A percentile compares a stretch with the other conserved stretches of the same genome.
phyloP scores from a whole-genome alignment of 108 stramenopile genomes.

The Nitzschia inconspicua region DNA sequence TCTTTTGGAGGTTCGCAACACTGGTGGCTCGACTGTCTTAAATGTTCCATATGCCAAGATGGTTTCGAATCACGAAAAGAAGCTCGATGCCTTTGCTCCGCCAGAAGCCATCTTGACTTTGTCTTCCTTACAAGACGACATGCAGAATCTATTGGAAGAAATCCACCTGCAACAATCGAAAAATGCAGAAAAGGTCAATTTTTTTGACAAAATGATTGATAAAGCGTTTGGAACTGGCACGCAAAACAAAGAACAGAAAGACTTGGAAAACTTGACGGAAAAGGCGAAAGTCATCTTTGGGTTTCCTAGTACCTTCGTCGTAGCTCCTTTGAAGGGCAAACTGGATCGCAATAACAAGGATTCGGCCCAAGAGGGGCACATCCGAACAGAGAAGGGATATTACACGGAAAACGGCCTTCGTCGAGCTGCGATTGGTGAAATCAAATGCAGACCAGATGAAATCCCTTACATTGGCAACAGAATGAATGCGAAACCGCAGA shows the following conservation, averaged over 20 bases:
- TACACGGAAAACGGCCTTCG: conserved; percentile 59
- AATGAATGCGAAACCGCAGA: conserved; percentile 46
- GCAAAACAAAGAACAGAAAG: conserved; percentile 46
- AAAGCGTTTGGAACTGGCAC: conserved; percentile 50
- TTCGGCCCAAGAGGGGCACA: not conserved
- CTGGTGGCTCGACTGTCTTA: not conserved
- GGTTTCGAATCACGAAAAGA: conserved; percentile 47
- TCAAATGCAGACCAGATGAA: conserved; percentile 61
- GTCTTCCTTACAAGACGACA: conserved; percentile 57
- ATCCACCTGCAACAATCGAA: conserved; percentile 74
- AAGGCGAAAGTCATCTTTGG: conserved; percentile 60
- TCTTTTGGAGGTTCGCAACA: conserved; percentile 32
- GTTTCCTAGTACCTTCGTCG: conserved; percentile 57
- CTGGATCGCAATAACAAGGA: conserved; percentile 7
- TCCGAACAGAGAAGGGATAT: conserved; percentile 43
- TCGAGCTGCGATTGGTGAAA: conserved; percentile 40
- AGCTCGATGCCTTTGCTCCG: conserved; percentile 59
- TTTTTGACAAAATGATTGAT: conserved; percentile 56
- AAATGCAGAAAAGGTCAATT: conserved; percentile 43
- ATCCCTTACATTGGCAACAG: conserved; percentile 66
- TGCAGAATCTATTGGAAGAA: conserved; percentile 79
- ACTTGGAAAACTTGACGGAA: conserved; percentile 36
- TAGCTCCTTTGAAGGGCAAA: conserved; percentile 15
- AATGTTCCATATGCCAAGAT: conserved; percentile 11
- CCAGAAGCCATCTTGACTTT: conserved; percentile 32